Evolutionary conservation across 306 rosid genomes (phyloP).

Genomic region (Pterocarpus santalinus): DNA sequence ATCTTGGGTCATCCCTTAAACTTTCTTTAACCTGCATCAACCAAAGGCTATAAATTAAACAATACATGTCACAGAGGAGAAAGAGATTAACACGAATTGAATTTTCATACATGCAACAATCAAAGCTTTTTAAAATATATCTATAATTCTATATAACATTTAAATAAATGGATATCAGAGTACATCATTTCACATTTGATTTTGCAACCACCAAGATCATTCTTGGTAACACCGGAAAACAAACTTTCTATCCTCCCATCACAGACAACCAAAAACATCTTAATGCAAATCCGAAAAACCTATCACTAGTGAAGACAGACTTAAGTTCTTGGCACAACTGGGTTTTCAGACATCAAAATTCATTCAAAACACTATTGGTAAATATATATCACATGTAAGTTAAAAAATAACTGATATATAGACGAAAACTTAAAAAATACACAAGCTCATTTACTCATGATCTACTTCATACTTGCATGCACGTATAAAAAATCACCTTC

Average conservation of each 20-base stretch:
- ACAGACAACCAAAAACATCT: constrained; percentile 13
- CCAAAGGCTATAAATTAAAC: constrained; percentile 45
- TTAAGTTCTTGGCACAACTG: background rate
- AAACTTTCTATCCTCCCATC: constrained; percentile 6
- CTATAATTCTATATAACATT: background rate
- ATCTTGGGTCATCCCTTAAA: constrained; percentile 84
- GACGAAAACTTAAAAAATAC: constrained; percentile 8
- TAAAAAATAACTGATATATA: constrained; percentile 1
- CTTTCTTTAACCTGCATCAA: constrained; percentile 81
- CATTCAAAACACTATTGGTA: background rate
- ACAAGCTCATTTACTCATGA: constrained; percentile 2
- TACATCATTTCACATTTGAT: constrained; percentile 26
- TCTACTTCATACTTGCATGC: constrained; percentile 4
- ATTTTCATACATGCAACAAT: background rate
- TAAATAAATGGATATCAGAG: background rate
- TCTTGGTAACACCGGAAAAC: background rate
- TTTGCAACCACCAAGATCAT: constrained; percentile 28
- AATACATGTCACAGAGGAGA: background rate
- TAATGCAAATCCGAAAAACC: background rate
- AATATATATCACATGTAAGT: constrained; percentile 2
- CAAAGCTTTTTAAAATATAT: background rate
- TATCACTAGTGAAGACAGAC: constrained; percentile 30
- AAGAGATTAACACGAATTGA: constrained; percentile 24
- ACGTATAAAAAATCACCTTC: background rate
- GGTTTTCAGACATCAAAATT: constrained; percentile 28